These are phyloP conservation scores for Cavenderia fasciculata DNA, from an alignment of 78 protist species.

Conservation along the genomic window DNA sequence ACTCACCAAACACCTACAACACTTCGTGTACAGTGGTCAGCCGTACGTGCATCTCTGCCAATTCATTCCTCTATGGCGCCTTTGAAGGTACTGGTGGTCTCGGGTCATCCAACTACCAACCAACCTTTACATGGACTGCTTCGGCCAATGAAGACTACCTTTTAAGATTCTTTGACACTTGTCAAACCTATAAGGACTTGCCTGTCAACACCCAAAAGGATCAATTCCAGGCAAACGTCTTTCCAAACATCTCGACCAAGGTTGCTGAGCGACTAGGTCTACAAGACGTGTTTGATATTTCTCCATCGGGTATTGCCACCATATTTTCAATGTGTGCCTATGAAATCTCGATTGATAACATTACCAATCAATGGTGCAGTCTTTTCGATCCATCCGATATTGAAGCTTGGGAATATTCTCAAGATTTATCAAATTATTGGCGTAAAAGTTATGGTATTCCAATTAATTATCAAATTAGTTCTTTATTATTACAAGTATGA, in stretches of 20 bases:
- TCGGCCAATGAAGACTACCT: conserved; percentile 5
- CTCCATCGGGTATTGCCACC: not conserved
- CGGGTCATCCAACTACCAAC: conserved; percentile 9
- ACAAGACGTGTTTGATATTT: conserved; percentile 22
- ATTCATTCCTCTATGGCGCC: conserved; percentile 21
- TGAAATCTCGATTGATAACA: conserved; percentile 19
- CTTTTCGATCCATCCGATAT: conserved; percentile 7
- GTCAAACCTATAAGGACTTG: not conserved
- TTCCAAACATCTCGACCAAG: not conserved
- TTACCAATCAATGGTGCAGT: conserved; percentile 39
- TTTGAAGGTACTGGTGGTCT: conserved; percentile 23
- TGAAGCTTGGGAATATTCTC: conserved; percentile 26
- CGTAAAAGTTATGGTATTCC: conserved; percentile 32
- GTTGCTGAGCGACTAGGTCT: conserved; percentile 19
- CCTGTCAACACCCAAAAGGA: not conserved
- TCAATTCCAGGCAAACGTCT: not conserved
- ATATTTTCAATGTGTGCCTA: conserved; percentile 40
- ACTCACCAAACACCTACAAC: conserved; percentile 12
- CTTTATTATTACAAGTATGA: conserved; percentile 1
- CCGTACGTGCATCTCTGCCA: conserved; percentile 39
- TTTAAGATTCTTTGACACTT: conserved; percentile 49
- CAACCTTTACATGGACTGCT: not conserved
- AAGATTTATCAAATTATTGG: conserved; percentile 48
- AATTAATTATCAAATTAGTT: conserved; percentile 24
- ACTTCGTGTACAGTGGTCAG: not conserved